These are phyloP conservation scores for Moesziomyces parantarcticus DNA, from an alignment of 1,284 basidiomycete genomes.

Conservation along the genomic window DNA sequence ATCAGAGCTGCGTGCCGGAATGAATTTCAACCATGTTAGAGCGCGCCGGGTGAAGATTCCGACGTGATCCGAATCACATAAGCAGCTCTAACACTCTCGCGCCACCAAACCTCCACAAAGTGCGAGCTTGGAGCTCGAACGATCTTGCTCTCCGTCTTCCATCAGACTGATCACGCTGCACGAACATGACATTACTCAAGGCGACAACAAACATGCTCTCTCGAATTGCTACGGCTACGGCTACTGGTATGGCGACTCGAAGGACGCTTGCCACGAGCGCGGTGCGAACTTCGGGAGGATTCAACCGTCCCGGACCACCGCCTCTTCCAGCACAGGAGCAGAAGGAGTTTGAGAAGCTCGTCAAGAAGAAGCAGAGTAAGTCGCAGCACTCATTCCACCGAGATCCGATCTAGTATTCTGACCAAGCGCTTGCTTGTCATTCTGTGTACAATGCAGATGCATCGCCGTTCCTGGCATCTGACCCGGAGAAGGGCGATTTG, in stretches of 20 bases:
- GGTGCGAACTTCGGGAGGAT: slow-evolving; percentile 16
- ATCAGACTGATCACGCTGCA: neutral
- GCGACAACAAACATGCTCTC: neutral
- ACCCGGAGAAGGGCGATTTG: slow-evolving; percentile 50
- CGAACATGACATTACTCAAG: slow-evolving; percentile 14
- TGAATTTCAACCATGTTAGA: neutral
- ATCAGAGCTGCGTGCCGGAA: too few relatives aligned
- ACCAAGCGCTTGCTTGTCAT: too few relatives aligned
- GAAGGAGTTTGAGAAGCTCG: slow-evolving; percentile 68
- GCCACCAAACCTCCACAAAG: slow-evolving; percentile 21
- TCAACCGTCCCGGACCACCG: slow-evolving; percentile 67
- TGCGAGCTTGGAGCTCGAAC: neutral
- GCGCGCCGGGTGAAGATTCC: neutral
- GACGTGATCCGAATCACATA: slow-evolving; percentile 27
- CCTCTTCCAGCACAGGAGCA: slow-evolving; percentile 68
- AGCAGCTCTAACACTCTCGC: slow-evolving; percentile 21
- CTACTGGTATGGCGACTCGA: slow-evolving; percentile 5
- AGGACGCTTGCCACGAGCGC: slow-evolving; percentile 22
- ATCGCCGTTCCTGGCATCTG: slow-evolving; percentile 42
- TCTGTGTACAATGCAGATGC: slow-evolving; percentile 10
- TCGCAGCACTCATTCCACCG: neutral
- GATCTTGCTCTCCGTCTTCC: neutral
- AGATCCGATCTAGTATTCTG: neutral
- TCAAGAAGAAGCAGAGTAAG: slow-evolving; percentile 66
- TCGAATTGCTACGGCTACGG: neutral